Base-by-base conservation (phyloP, 495 filamentous ascomycete species). In the Penicilliopsis zonata region DNA sequence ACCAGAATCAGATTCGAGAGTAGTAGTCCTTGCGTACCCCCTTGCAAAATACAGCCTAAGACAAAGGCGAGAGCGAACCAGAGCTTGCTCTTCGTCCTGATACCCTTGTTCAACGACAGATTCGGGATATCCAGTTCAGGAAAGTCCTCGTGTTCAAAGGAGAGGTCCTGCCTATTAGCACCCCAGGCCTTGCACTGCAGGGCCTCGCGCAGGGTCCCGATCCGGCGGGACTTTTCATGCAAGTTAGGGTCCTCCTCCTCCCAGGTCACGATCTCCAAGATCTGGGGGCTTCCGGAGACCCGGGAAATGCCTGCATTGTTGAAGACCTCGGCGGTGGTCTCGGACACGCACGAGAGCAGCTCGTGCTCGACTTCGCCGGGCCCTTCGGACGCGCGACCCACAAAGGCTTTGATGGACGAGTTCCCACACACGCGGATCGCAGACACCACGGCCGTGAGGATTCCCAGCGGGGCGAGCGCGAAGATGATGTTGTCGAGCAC, bases 371-470 rank as follows among this genome's bases (percentile, higher is more conserved):
- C 60, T 18, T 58, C 50, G 1, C 54, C 55, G 0, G 50, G 54
- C 0, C 52, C 56, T 46, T 70, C 59, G 23, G 61, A 53, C 7
- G 65, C 60, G 35, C 66, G 46, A 6, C 70, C 72, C 26, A 76
- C 54, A 15, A 77, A 55, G 9, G 67, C 61, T 24, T 52, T 59
- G 3, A 75, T 55, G 37, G 63, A 72, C 5, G 55, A 47, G 13
- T 52, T 59, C 2, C 70, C 71, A 24, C 67, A 61, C 2, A 74
- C 62, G 1, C 72, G 49, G 17, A 77, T 68, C 9, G 65, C 61
- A 1, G 54, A 59, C 4, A 74, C 66, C 0, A 74, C 57, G 2
- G 61, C 60, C 0, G 71, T 75, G 22, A 74, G 45, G 12, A 75
- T 63, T 5, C 72, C 72, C 4, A 74, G 49, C 2, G 71, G 70